Evolutionary conservation across 2,329 filamentous ascomycete species (phyloP).

Genomic region (Penicillium sp.): DNA sequence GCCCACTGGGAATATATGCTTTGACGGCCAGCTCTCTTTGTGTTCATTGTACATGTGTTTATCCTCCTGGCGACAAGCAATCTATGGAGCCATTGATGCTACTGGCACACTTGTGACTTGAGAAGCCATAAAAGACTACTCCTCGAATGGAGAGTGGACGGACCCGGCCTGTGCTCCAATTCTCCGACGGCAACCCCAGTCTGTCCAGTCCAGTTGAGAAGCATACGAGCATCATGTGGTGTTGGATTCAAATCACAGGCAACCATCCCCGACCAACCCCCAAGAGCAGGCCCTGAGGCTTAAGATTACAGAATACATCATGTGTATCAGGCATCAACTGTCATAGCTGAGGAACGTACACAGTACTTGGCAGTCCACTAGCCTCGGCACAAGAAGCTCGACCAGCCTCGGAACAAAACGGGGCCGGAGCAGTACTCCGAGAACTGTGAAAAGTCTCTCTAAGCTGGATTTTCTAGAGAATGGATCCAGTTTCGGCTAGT

Average conservation of each 20-base stretch:
- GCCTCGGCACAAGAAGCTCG: conserved; percentile 6
- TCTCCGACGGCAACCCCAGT: conserved; percentile 14
- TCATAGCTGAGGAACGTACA: conserved; percentile 4
- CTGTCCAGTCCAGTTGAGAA: conserved; percentile 18
- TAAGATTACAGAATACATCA: background rate
- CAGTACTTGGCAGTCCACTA: background rate
- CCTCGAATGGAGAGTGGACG: conserved; percentile 1
- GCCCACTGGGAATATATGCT: conserved; percentile 2
- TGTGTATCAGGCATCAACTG: background rate
- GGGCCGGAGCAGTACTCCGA: conserved; percentile 9
- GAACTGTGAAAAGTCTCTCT: conserved; percentile 2
- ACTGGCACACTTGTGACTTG: background rate
- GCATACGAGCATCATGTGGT: conserved; percentile 20
- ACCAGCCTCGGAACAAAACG: conserved; percentile 24
- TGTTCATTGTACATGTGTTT: background rate
- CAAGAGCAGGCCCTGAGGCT: background rate
- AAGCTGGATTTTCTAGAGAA: background rate
- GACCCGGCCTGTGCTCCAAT: conserved; percentile 16
- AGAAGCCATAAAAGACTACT: background rate
- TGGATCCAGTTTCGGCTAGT: background rate
- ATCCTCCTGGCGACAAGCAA: background rate
- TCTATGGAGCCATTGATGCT: background rate
- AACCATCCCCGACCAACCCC: background rate
- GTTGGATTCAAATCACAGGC: conserved; percentile 6
- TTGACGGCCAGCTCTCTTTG: background rate